phyloP scores from a whole-genome alignment of 2,329 filamentous ascomycete genomes.

The Botrytis byssoidea region DNA sequence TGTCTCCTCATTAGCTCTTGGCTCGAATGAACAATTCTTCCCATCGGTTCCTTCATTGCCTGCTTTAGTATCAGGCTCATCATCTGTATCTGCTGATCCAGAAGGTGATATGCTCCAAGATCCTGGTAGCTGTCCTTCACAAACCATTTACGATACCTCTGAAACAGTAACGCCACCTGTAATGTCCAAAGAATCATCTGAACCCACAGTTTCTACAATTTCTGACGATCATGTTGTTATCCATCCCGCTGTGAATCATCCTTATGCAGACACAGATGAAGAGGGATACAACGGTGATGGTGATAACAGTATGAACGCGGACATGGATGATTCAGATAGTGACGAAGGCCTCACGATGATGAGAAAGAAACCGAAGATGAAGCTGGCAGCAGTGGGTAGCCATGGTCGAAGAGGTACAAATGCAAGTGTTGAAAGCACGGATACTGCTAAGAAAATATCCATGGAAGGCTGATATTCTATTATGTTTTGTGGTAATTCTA shows the following conservation, averaged over 20 bases:
- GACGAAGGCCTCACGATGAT: conserved; percentile 40
- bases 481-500: neutral
- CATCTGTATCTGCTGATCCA: conserved; percentile 61
- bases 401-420: conserved; percentile 55
- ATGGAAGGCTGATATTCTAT: conserved; percentile 30
- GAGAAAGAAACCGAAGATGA: conserved; percentile 41
- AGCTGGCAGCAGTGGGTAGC: neutral
- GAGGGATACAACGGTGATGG: conserved; percentile 37
- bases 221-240: conserved; percentile 18
- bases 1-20: conserved; percentile 49
- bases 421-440: conserved; percentile 59
- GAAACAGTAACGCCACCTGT: conserved; percentile 35
- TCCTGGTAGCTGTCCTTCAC: conserved; percentile 49
- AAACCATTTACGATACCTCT: conserved; percentile 30
- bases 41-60: conserved; percentile 64
- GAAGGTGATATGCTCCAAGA: conserved; percentile 58
- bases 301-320: conserved; percentile 27
- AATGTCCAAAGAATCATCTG: conserved; percentile 31
- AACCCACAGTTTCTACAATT: conserved; percentile 18
- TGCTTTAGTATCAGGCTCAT: conserved; percentile 61
- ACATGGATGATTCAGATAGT: conserved; percentile 37
- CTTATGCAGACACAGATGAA: conserved; percentile 33
- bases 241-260: conserved; percentile 1
- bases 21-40: conserved; percentile 44
- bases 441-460: conserved; percentile 58